These are phyloP conservation scores for Tylopilus rubrobrunneus DNA, from an alignment of 768 basidiomycete species.

Conservation along the genomic window DNA sequence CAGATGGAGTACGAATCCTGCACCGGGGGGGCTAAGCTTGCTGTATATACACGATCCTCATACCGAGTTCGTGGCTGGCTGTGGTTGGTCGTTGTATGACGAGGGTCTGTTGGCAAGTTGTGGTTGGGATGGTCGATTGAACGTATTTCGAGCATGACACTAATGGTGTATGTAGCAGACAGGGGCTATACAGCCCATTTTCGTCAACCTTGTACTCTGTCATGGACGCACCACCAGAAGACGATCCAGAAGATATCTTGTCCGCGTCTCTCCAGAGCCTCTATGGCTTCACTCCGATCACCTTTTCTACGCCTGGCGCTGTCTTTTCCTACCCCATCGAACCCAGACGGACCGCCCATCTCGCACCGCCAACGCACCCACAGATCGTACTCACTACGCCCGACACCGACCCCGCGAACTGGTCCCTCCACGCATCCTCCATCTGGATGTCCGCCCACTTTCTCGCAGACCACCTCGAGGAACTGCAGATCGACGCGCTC, in stretches of 20 bases:
- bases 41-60: conserved; percentile 80
- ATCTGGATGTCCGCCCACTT: conserved; percentile 70
- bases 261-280: conserved; percentile 57
- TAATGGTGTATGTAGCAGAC: not conserved
- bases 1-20: conserved; percentile 73
- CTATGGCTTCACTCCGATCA: conserved; percentile 60
- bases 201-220: too few species aligned
- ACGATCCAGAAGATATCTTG: conserved; percentile 65
- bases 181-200: too few species aligned
- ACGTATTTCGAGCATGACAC: conserved; percentile 60
- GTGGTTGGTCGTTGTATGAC: conserved; percentile 90
- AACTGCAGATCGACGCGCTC: conserved; percentile 37
- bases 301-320: conserved; percentile 52
- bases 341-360: conserved; percentile 13
- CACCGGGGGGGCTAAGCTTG: conserved; percentile 46
- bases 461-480: conserved; percentile 59
- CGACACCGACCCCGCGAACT: conserved; percentile 64
- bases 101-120: conserved; percentile 85
- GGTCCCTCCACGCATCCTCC: conserved; percentile 74
- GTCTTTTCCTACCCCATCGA: conserved; percentile 43
- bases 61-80: conserved; percentile 92
- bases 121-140: conserved; percentile 40
- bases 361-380: not conserved
- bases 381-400: conserved; percentile 52
- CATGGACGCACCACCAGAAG: not conserved